Percentiles rank a stretch among this genome's conserved stretches.
These are phyloP conservation scores for Pyrenula massariospora DNA, from an alignment of 495 filamentous ascomycete genomes.

Conservation along the genomic window DNA sequence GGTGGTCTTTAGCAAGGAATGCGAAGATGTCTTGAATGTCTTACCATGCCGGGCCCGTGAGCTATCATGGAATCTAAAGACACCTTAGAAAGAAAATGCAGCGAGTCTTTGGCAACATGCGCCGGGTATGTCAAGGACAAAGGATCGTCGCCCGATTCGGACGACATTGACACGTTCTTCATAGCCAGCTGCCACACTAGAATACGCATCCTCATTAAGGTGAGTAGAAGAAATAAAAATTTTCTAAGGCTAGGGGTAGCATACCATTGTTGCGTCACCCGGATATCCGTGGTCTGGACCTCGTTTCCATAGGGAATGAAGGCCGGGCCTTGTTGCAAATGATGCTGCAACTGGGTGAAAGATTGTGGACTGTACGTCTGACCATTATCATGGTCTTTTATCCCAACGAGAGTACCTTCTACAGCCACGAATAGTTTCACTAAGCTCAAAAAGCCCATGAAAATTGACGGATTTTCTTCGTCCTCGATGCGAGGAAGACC, in stretches of 20 bases:
- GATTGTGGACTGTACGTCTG: neutral
- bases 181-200: slow-evolving; percentile 29
- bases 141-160: slow-evolving; percentile 1
- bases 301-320: neutral
- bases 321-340: neutral
- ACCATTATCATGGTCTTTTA: neutral
- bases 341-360: neutral
- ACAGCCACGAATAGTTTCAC: slow-evolving; percentile 22
- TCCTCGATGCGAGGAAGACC: slow-evolving; percentile 16
- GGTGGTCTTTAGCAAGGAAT: slow-evolving; percentile 2
- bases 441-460: slow-evolving; percentile 30
- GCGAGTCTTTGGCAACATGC: slow-evolving; percentile 26
- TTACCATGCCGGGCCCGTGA: slow-evolving; percentile 23
- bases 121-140: slow-evolving; percentile 22
- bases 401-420: neutral
- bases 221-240: no score
- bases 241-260: no score
- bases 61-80: slow-evolving; percentile 23
- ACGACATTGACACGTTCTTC: slow-evolving; percentile 5
- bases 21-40: neutral
- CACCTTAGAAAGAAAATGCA: slow-evolving; percentile 24
- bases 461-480: slow-evolving; percentile 19
- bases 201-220: slow-evolving; percentile 36
- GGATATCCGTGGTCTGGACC: neutral
- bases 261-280: neutral